Conservation (phyloP, 805 yeast genomes). For the Ogataea naganishii region DNA sequence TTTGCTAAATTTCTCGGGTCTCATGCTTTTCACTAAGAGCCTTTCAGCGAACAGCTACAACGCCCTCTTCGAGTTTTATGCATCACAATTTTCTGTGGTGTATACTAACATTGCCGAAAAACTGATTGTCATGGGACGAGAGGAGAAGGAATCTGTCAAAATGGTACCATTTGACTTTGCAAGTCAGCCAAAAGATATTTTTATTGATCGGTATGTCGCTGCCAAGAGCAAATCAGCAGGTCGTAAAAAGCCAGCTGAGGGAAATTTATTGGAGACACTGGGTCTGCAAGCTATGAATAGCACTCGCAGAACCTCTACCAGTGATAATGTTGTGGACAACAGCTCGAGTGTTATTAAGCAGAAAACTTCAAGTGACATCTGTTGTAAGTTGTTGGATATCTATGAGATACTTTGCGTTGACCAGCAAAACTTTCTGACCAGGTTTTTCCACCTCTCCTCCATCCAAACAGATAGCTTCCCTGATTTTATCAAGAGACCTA, state of each 20-base stretch:
- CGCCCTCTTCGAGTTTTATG: slow-evolving; percentile 31
- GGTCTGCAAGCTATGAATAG: not conserved
- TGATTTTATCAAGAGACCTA: slow-evolving; percentile 28
- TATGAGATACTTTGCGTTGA: slow-evolving; percentile 11
- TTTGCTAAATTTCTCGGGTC: slow-evolving; percentile 37
- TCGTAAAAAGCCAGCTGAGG: not conserved
- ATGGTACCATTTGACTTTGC: slow-evolving; percentile 11
- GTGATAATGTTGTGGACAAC: slow-evolving; percentile 15
- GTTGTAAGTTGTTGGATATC: slow-evolving; percentile 5
- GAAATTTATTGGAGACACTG: slow-evolving; percentile 1
- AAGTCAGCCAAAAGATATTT: slow-evolving; percentile 12
- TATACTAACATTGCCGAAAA: slow-evolving; percentile 18
- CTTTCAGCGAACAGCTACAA: slow-evolving; percentile 39
- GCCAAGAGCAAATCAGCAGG: too few species aligned
- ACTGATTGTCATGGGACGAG: slow-evolving; percentile 10
- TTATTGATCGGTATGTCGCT: slow-evolving; percentile 5
- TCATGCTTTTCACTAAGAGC: slow-evolving; percentile 51
- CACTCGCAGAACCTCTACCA: slow-evolving; percentile 5
- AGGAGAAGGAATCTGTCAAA: slow-evolving; percentile 2
- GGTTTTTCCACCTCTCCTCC: slow-evolving; percentile 37
- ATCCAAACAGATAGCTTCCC: slow-evolving; percentile 28
- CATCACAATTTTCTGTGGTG: slow-evolving; percentile 20
- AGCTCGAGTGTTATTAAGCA: not conserved
- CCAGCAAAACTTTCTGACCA: slow-evolving; percentile 42
- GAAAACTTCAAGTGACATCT: not conserved